Conservation (phyloP, 202 grass and related monocot genomes). For the Brachypodium distachyon region DNA sequence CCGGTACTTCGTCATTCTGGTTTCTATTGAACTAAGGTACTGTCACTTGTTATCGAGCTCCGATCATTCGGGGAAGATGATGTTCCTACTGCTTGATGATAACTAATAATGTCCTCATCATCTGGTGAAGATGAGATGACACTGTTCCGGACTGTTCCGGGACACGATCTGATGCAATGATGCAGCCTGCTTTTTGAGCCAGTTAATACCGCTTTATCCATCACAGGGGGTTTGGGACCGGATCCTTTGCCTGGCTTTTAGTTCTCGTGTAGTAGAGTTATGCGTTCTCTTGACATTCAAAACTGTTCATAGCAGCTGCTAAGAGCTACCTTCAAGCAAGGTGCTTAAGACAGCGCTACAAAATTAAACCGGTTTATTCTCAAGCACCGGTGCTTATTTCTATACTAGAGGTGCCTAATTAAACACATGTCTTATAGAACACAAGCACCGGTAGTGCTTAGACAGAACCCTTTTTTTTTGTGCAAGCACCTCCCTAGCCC, state of each 20-base stretch:
- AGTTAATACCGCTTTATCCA: background rate
- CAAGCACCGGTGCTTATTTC: no score
- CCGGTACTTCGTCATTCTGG: background rate
- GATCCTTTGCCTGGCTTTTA: background rate
- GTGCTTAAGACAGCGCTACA: no score
- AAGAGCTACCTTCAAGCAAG: no score
- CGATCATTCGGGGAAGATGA: slow-evolving; percentile 10
- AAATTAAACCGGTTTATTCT: no score
- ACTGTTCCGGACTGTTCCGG: background rate
- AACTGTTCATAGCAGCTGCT: no score
- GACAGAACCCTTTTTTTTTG: no score
- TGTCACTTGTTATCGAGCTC: background rate
- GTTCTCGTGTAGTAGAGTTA: no score
- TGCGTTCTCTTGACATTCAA: no score
- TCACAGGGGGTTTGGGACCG: background rate
- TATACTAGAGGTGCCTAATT: no score
- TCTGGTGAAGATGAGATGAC: background rate
- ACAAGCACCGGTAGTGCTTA: no score
- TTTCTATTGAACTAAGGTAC: background rate
- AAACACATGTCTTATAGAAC: no score
- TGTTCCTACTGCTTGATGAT: background rate
- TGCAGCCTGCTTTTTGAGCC: background rate
- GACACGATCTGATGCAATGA: background rate
- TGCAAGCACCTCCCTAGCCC: no score
- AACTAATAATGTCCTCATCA: slow-evolving; percentile 30